phyloP scores from a whole-genome alignment of 164 flowering plant genomes.

The Vitis rupestris region DNA sequence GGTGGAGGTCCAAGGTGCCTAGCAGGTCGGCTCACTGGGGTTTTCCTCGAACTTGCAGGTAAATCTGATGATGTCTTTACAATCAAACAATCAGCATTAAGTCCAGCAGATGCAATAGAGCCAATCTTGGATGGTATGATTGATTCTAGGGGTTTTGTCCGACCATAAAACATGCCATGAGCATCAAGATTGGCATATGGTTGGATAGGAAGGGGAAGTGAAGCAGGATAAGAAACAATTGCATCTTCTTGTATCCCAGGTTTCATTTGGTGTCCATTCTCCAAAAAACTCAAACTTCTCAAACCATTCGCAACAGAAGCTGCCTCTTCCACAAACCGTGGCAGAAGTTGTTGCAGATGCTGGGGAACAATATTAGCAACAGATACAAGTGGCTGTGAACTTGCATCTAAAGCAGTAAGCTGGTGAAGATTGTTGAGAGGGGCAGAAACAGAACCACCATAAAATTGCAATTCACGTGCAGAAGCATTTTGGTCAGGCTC shows the following conservation, averaged over 20 bases:
- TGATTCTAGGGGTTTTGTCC: constrained; percentile 31
- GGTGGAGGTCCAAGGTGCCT: constrained; percentile 96
- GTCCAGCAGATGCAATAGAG: constrained; percentile 38
- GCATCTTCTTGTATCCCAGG: constrained; percentile 33
- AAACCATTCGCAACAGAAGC: constrained; percentile 44
- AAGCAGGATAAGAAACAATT: constrained; percentile 26
- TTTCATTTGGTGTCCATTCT: constrained; percentile 41
- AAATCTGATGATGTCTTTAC: constrained; percentile 30
- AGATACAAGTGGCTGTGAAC: constrained; percentile 28
- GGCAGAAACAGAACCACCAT: constrained; percentile 26
- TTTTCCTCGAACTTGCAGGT: constrained; percentile 39
- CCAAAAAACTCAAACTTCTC: constrained; percentile 43
- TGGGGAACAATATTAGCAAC: constrained; percentile 28
- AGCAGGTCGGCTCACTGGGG: constrained; percentile 77
- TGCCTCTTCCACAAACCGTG: constrained; percentile 52
- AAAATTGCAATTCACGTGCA: constrained; percentile 27
- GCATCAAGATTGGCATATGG: constrained; percentile 27
- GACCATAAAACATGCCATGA: constrained; percentile 23
- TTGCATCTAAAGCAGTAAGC: constrained; percentile 26
- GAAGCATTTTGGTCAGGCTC: constrained; percentile 28
- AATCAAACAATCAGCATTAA: constrained; percentile 20
- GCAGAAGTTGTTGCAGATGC: constrained; percentile 34
- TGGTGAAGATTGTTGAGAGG: constrained; percentile 26
- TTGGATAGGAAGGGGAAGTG: constrained; percentile 36
- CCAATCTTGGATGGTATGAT: constrained; percentile 44